Conservation (phyloP, 108 stramenopile species). For the Stephanodiscus minutulus region DNA sequence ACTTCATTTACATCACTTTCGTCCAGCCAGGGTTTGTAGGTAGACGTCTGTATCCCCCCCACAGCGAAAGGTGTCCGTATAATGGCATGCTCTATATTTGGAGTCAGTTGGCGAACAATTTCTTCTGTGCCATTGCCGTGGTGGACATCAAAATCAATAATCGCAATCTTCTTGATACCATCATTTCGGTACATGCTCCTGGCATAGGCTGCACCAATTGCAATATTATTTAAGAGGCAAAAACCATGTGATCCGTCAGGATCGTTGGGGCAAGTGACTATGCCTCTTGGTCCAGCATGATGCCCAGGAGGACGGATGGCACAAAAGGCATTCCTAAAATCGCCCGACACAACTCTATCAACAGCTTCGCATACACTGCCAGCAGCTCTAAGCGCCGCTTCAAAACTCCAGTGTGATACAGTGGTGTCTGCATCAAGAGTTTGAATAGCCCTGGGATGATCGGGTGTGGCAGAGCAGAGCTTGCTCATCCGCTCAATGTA, state of each 20-base stretch:
- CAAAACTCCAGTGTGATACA: conserved; percentile 89
- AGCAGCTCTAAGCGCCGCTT: conserved; percentile 86
- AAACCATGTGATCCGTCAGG: conserved; percentile 93
- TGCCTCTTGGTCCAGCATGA: conserved; percentile 95
- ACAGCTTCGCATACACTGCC: conserved; percentile 90
- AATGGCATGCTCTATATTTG: conserved; percentile 68
- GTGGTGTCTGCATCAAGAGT: conserved; percentile 88
- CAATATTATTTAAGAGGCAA: conserved; percentile 99
- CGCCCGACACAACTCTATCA: conserved; percentile 81
- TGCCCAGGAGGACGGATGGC: conserved; percentile 98
- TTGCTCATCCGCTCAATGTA: conserved; percentile 86
- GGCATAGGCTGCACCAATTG: conserved; percentile 98
- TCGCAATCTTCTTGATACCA: conserved; percentile 83
- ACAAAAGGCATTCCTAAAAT: conserved; percentile 90
- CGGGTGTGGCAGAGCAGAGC: conserved; percentile 76
- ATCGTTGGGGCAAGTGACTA: conserved; percentile 91
- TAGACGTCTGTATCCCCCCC: conserved; percentile 62
- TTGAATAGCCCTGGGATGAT: conserved; percentile 81
- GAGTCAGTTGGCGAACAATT: conserved; percentile 88
- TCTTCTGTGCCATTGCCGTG: conserved; percentile 97
- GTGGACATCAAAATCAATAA: conserved; percentile 94
- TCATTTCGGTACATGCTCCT: conserved; percentile 84
- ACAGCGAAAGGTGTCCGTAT: conserved; percentile 83
- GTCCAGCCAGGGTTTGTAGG: conserved; percentile 91
- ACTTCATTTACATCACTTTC: conserved; percentile 89